A percentile compares a stretch with the other conserved stretches of the same genome.
These are phyloP conservation scores for Polytrichum commune DNA, from an alignment of 225 moss, liverwort and hornwort genomes.

Conservation along the genomic window DNA sequence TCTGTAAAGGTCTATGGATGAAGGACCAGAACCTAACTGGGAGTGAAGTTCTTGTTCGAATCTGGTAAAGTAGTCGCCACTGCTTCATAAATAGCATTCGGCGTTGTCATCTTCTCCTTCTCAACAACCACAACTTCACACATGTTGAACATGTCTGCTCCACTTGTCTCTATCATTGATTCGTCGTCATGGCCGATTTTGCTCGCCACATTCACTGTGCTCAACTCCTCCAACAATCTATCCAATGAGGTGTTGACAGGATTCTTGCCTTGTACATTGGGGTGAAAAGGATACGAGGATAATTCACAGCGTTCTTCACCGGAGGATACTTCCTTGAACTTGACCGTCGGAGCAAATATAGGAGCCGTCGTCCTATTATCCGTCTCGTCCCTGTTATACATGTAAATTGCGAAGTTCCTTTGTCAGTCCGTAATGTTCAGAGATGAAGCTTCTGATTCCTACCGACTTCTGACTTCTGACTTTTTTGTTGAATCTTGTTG, in stretches of 20 bases:
- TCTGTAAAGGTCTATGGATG: not conserved
- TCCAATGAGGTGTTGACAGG: constrained; percentile 25
- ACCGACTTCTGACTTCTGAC: no score
- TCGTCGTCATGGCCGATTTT: constrained; percentile 13
- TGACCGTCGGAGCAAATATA: constrained; percentile 22
- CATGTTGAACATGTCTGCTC: constrained; percentile 9
- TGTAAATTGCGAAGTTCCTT: no score
- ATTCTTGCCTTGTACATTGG: constrained; percentile 21
- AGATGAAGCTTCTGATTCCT: no score
- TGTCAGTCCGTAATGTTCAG: not conserved
- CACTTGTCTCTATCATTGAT: constrained; percentile 6
- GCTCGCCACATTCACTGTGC: constrained; percentile 21
- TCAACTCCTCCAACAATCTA: constrained; percentile 27
- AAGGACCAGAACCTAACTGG: constrained; percentile 24
- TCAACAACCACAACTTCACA: constrained; percentile 9
- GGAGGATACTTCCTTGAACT: constrained; percentile 36
- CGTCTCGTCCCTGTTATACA: constrained; percentile 15
- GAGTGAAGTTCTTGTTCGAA: constrained; percentile 11
- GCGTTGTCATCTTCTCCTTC: constrained; percentile 11
- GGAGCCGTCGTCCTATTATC: constrained; percentile 13
- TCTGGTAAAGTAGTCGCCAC: constrained; percentile 10
- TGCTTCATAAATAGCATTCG: not conserved
- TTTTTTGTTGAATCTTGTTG: no score
- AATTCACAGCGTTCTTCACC: constrained; percentile 29
- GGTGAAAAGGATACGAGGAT: constrained; percentile 20